Evolutionary conservation across 768 basidiomycete species (phyloP).

Genomic region (Pleurotus salmoneostramineus): DNA sequence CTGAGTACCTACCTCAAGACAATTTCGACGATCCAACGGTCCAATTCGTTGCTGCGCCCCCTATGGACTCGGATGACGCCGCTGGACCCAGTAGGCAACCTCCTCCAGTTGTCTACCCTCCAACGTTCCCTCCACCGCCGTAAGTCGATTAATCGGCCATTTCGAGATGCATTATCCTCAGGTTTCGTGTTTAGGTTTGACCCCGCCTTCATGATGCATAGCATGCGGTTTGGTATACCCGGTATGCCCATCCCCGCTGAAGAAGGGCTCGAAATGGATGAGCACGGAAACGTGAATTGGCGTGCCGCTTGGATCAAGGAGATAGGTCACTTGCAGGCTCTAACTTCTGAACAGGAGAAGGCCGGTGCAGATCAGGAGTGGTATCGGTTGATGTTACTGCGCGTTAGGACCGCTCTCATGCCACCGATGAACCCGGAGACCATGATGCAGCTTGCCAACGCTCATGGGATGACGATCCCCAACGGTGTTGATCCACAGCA

Average conservation of each 20-base stretch:
- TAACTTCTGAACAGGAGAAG: conserved; percentile 82
- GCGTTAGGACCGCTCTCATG: conserved; percentile 73
- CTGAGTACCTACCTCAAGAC: conserved; percentile 59
- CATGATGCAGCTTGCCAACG: conserved; percentile 31
- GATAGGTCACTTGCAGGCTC: conserved; percentile 65
- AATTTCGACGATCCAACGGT: conserved; percentile 52
- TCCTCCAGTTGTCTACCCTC: conserved; percentile 30
- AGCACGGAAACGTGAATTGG: conserved; percentile 81
- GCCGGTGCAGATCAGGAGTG: conserved; percentile 78
- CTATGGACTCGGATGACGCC: conserved; percentile 58
- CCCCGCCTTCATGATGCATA: conserved; percentile 58
- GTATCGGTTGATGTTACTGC: conserved; percentile 82
- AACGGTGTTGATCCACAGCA: conserved; percentile 35
- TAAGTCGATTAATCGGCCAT: conserved; percentile 29
- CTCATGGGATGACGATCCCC: conserved; percentile 38
- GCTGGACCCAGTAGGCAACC: conserved; percentile 50
- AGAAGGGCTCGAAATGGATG: conserved; percentile 68
- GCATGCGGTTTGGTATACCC: conserved; percentile 55
- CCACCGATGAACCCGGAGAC: conserved; percentile 49
- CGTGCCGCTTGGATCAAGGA: conserved; percentile 78
- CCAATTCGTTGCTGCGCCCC: conserved; percentile 48
- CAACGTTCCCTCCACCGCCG: conserved; percentile 51
- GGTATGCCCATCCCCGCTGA: conserved; percentile 59
- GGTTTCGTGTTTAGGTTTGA: conserved; percentile 67
- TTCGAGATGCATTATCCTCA: conserved; percentile 11